These are phyloP conservation scores for Neotropicomus parvogracilis DNA, from an alignment of 1,284 basidiomycete species.

Conservation along the genomic window DNA sequence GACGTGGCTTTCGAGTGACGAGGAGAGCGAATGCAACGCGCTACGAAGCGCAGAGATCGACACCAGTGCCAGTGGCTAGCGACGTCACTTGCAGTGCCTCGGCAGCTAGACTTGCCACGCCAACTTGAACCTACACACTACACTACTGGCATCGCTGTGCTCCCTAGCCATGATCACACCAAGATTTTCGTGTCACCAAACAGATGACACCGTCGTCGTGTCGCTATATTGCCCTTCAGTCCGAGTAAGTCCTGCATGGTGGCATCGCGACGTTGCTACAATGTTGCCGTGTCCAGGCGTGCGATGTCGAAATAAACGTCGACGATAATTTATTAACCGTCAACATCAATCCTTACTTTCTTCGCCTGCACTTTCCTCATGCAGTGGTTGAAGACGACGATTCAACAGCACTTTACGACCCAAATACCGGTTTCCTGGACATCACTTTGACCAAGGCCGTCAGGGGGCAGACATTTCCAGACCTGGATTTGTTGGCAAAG, in stretches of 20 bases:
- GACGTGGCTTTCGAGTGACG: not conserved
- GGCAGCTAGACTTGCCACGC: no score
- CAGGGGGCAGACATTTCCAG: slow-evolving; percentile 63
- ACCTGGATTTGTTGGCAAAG: slow-evolving; percentile 72
- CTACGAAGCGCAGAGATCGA: no score
- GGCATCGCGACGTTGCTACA: slow-evolving; percentile 14
- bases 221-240: slow-evolving; percentile 73
- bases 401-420: slow-evolving; percentile 69
- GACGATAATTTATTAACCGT: slow-evolving; percentile 68
- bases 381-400: slow-evolving; percentile 63
- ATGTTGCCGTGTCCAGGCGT: slow-evolving; percentile 50
- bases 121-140: no score
- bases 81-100: no score
- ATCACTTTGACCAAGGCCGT: slow-evolving; percentile 65
- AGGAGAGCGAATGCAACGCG: no score
- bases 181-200: slow-evolving; percentile 71
- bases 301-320: slow-evolving; percentile 74
- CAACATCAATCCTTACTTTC: slow-evolving; percentile 77
- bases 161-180: slow-evolving; percentile 67
- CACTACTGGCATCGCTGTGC: not conserved
- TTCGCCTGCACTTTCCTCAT: slow-evolving; percentile 70
- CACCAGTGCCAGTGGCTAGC: no score
- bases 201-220: slow-evolving; percentile 53
- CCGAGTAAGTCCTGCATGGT: slow-evolving; percentile 50
- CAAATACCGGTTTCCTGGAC: slow-evolving; percentile 65